Conservation (phyloP, 1,284 basidiomycete species). For the Austroboletus novae-zelandiae region DNA sequence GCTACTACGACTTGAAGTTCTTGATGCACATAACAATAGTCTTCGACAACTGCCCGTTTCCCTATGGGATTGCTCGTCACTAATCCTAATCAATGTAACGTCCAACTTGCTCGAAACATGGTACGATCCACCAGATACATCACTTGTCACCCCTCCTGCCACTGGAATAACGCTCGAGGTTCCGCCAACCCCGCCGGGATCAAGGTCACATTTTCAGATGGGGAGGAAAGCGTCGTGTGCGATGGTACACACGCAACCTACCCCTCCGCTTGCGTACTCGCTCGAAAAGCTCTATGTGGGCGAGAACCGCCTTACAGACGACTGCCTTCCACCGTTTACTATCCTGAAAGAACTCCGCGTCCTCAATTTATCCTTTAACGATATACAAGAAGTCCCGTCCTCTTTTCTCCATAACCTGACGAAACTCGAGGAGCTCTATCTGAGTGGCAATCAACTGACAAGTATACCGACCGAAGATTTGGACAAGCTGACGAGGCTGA, state of each 20-base stretch:
- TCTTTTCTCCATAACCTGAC: conserved; percentile 72
- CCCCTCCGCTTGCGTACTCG: conserved; percentile 71
- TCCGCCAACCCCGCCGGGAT: conserved; percentile 7
- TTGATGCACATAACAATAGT: conserved; percentile 94
- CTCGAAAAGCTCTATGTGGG: conserved; percentile 82
- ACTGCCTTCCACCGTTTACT: conserved; percentile 74
- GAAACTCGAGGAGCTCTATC: conserved; percentile 82
- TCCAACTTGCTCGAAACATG: conserved; percentile 84
- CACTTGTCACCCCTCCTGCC: conserved; percentile 9
- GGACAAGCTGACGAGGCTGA: conserved; percentile 63
- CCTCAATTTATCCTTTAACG: conserved; percentile 95
- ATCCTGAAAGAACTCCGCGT: conserved; percentile 76
- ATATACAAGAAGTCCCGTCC: conserved; percentile 86
- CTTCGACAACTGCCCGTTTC: conserved; percentile 73
- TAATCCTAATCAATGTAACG: conserved; percentile 81
- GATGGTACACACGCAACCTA: conserved; percentile 18
- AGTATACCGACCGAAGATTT: conserved; percentile 89
- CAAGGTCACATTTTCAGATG: conserved; percentile 21
- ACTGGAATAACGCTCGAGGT: conserved; percentile 24
- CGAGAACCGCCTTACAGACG: conserved; percentile 88
- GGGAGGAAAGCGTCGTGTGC: conserved; percentile 26
- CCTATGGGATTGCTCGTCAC: conserved; percentile 83
- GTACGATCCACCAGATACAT: conserved; percentile 54
- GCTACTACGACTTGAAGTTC: conserved; percentile 71
- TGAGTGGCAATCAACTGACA: conserved; percentile 92